A percentile compares a stretch with the other conserved stretches of the same genome.
These are phyloP conservation scores for Phaseolus coccineus DNA, from an alignment of 331 rosid genomes.

Conservation along the genomic window DNA sequence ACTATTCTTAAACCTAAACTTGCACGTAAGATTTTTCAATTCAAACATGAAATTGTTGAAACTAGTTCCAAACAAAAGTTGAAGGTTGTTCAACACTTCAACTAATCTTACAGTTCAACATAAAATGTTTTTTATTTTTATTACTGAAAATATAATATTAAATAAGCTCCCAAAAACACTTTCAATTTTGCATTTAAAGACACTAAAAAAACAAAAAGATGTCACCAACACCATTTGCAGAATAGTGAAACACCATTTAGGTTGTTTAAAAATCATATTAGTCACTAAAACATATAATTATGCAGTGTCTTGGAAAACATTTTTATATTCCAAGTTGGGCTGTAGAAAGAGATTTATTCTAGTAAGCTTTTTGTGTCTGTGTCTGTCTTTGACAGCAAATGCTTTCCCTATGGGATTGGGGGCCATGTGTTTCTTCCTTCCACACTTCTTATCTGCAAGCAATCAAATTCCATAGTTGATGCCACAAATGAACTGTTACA, in stretches of 20 bases:
- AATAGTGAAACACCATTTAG: background rate
- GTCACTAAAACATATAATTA: background rate
- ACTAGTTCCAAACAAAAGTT: too few species aligned
- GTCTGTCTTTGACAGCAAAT: slow-evolving; percentile 13
- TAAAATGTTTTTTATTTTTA: too few species aligned
- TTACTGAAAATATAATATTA: too few species aligned
- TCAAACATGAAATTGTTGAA: too few species aligned
- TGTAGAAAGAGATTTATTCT: background rate
- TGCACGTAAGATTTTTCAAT: too few species aligned
- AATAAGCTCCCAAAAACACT: too few species aligned
- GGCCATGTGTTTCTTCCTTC: slow-evolving; percentile 7
- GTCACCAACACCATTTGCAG: background rate
- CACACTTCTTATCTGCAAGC: background rate
- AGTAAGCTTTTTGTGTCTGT: background rate
- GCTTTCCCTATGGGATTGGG: slow-evolving; percentile 17
- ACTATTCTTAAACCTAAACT: too few species aligned
- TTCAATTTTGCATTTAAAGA: too few species aligned
- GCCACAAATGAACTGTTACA: slow-evolving; percentile 27
- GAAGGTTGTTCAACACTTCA: too few species aligned
- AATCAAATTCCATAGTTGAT: slow-evolving; percentile 26
- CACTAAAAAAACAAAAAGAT: background rate
- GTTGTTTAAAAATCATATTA: background rate
- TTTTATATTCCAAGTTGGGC: background rate
- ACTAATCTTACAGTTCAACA: too few species aligned
- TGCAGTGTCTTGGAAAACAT: background rate